Base-by-base conservation (phyloP, 495 filamentous ascomycete genomes). In the Talaromyces trachyspermus region DNA sequence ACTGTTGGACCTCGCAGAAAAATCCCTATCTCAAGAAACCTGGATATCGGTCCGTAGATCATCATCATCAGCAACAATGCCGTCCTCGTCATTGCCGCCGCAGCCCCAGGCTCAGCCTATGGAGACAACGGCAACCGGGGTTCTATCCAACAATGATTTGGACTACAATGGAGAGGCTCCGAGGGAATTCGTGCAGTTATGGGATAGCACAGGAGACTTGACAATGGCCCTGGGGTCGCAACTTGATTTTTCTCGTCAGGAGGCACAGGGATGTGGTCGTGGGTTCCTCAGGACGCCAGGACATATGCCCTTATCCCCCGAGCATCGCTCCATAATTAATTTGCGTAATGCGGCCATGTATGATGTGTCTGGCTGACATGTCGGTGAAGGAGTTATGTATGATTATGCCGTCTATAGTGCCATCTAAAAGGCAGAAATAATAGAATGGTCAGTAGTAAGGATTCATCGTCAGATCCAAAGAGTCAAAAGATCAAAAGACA, bases 201-300 rank as follows among this genome's bases (percentile, higher is more conserved):
- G 44, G 44, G 44, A 46, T 15, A 46, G 32, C 30, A 37, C 44
- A 18, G 22, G 23, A 10, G 19, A 37, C 15, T 37, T 46, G 18
- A 46, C 44, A 3, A 37, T 22, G 7, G 27, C 44, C 0, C n/a
- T 46, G 18, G 44, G 44, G 14, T 46, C 44, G 10, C 44, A 46
- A 15, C 30, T 46, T 10, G 19, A 46, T 5, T 37, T 22, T 46
- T 20, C 20, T 46, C 44, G 9, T 14, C 27, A 4, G 24, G 35
- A 30, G 44, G 44, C 22, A 25, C 44, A 12, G 44, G 44, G 15
- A 46, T 46, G 44, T 46, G 44, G 44, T 35, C 44, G 9, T 46
- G 44, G 44, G 30, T 15, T 7, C 29, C 44, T 11, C 44, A 20
- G 11, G 44, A 36, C 17, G 19, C 20, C 22, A 12, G 44, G 6